phyloP scores from a whole-genome alignment of 2,329 filamentous ascomycete genomes.

The Acephala macrosclerotiorum region DNA sequence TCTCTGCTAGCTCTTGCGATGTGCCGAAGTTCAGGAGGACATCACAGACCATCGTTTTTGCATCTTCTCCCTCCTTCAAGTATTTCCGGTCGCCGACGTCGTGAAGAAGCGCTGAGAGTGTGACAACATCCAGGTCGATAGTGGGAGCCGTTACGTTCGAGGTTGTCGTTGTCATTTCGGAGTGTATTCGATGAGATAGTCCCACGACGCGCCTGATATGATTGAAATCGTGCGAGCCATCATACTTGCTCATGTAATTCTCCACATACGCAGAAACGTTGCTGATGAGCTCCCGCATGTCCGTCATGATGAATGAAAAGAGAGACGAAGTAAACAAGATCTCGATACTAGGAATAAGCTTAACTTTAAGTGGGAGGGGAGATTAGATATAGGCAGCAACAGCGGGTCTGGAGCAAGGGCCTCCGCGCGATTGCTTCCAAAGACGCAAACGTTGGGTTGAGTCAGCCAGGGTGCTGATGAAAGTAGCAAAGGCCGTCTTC shows the following conservation, averaged over 20 bases:
- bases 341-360: background rate
- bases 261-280: constrained; percentile 67
- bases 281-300: constrained; percentile 50
- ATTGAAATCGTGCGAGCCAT: constrained; percentile 85
- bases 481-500: background rate
- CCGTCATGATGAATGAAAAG: background rate
- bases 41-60: constrained; percentile 59
- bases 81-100: constrained; percentile 89
- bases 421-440: no score
- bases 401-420: background rate
- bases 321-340: background rate
- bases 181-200: constrained; percentile 57
- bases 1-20: constrained; percentile 62
- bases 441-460: background rate
- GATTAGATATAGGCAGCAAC: constrained; percentile 6
- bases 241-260: constrained; percentile 71
- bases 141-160: constrained; percentile 24
- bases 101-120: constrained; percentile 78
- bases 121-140: constrained; percentile 64
- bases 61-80: constrained; percentile 55
- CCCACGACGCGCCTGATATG: constrained; percentile 82
- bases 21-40: constrained; percentile 66
- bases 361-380: background rate
- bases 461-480: background rate
- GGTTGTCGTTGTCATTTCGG: constrained; percentile 55